These are phyloP conservation scores for Sporisorium reilianum DNA, from an alignment of 1,284 basidiomycete genomes.

Conservation along the genomic window DNA sequence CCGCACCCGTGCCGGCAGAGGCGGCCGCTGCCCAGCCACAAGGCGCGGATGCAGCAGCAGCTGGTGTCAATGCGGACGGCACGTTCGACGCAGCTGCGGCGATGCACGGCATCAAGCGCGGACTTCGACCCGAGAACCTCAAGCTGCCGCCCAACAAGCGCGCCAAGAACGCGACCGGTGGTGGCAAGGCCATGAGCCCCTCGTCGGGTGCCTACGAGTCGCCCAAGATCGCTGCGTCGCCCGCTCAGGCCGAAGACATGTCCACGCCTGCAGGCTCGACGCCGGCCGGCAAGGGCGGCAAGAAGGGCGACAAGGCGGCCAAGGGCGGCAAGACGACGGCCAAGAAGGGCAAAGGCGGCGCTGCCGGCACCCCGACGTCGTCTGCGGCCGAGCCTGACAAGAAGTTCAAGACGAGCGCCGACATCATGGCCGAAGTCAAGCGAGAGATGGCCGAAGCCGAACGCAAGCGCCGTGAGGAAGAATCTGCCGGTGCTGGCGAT, in stretches of 20 bases:
- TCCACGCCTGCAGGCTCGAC: slow-evolving; percentile 53
- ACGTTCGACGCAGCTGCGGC: slow-evolving; percentile 50
- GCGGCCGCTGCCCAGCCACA: slow-evolving; percentile 16
- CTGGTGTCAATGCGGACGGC: slow-evolving; percentile 26
- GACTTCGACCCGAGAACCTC: slow-evolving; percentile 64
- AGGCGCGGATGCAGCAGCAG: slow-evolving; percentile 14
- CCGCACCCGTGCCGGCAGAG: slow-evolving; percentile 22
- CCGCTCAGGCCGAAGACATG: slow-evolving; percentile 47
- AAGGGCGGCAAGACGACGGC: slow-evolving; percentile 33
- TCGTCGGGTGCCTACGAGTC: slow-evolving; percentile 45
- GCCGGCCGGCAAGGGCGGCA: slow-evolving; percentile 49
- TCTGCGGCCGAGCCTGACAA: slow-evolving; percentile 48
- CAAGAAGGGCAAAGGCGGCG: slow-evolving; percentile 51
- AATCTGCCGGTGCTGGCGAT: slow-evolving; percentile 19
- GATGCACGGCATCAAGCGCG: slow-evolving; percentile 60
- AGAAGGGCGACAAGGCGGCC: slow-evolving; percentile 40
- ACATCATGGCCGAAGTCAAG: slow-evolving; percentile 66
- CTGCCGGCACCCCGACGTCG: slow-evolving; percentile 42
- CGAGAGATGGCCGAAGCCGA: slow-evolving; percentile 61
- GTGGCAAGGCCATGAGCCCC: slow-evolving; percentile 38
- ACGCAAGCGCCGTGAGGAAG: slow-evolving; percentile 49
- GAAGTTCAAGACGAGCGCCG: slow-evolving; percentile 61
- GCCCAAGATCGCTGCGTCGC: slow-evolving; percentile 49
- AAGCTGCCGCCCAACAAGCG: slow-evolving; percentile 65
- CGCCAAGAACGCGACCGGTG: slow-evolving; percentile 39